Conservation (phyloP, 2,329 filamentous ascomycete species). For the Ceratocystis destructans region DNA sequence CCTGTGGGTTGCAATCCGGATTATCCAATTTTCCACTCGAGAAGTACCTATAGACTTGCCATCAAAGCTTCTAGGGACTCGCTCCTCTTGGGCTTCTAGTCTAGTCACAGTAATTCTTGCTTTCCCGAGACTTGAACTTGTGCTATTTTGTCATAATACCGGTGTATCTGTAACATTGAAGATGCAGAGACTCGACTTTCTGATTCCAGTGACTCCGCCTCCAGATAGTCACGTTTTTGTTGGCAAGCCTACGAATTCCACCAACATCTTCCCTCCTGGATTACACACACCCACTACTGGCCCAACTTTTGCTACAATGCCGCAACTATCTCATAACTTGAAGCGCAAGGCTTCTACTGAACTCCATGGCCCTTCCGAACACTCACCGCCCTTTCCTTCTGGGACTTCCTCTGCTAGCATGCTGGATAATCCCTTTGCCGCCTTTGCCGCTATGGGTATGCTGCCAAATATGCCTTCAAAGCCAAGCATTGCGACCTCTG, state of each 20-base stretch:
- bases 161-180: constrained; percentile 17
- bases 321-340: neutral
- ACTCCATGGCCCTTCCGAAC: constrained; percentile 17
- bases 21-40: neutral
- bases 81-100: too few relatives aligned
- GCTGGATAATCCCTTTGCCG: constrained; percentile 9
- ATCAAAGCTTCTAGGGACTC: too few relatives aligned
- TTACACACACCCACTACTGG: constrained; percentile 17
- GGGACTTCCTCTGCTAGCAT: constrained; percentile 22
- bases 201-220: constrained; percentile 30
- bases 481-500: neutral
- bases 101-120: neutral
- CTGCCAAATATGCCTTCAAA: constrained; percentile 6
- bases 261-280: constrained; percentile 7
- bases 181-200: constrained; percentile 22
- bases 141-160: neutral
- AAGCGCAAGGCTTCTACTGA: constrained; percentile 17
- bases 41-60: too few relatives aligned
- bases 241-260: constrained; percentile 8
- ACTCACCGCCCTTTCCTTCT: constrained; percentile 19
- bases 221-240: constrained; percentile 28
- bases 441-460: constrained; percentile 12
- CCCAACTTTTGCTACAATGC: constrained; percentile 18
- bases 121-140: neutral
- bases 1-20: neutral